phyloP scores from a whole-genome alignment of 2,329 filamentous ascomycete species.

The Fusarium nanum region DNA sequence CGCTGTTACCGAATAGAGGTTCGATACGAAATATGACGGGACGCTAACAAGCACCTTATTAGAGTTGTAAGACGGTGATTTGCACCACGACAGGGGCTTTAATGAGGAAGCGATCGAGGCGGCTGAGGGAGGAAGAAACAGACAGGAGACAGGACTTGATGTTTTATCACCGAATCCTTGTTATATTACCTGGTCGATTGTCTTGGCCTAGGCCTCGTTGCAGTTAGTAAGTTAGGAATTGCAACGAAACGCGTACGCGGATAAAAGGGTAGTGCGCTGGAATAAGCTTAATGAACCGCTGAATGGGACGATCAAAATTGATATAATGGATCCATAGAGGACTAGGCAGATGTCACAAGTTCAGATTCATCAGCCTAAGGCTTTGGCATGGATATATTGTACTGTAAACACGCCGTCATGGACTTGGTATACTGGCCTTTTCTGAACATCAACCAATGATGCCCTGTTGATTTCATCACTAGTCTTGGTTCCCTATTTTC shows the following conservation, averaged over 20 bases:
- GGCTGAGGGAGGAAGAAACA: neutral
- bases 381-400: neutral
- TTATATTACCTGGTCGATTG: neutral
- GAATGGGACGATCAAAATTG: neutral
- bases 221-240: neutral
- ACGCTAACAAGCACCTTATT: conserved; percentile 13
- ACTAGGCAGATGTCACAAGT: neutral
- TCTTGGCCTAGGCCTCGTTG: neutral
- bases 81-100: conserved; percentile 7
- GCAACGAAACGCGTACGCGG: neutral
- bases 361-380: neutral
- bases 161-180: neutral
- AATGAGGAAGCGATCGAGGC: conserved; percentile 11
- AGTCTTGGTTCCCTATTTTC: conserved; percentile 15
- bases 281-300: conserved; percentile 1
- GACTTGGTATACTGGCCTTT: conserved; percentile 13
- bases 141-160: neutral
- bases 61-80: neutral
- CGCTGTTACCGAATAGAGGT: neutral
- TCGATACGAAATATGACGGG: conserved; percentile 34
- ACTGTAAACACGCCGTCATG: conserved; percentile 5
- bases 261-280: neutral
- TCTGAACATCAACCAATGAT: conserved; percentile 25
- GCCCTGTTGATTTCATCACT: conserved; percentile 10
- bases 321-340: neutral